A percentile compares a stretch with the other conserved stretches of the same genome.
Conservation (phyloP, 441 rosid species). For the Erodium trifolium region DNA sequence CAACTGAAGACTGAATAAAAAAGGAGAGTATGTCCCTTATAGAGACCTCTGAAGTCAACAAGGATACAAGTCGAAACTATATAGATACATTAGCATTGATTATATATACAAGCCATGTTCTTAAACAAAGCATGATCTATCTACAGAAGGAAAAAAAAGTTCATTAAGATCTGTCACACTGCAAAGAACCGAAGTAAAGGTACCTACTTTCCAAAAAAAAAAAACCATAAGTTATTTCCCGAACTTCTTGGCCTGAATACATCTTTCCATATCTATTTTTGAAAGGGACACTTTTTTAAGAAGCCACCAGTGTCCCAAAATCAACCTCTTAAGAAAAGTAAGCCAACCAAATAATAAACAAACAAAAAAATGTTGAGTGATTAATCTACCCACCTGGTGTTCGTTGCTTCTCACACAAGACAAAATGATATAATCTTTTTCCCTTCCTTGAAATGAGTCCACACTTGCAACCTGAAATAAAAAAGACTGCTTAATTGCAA, state of each 20-base stretch:
- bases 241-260: neutral
- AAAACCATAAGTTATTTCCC: neutral
- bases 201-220: neutral
- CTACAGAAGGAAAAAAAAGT: neutral
- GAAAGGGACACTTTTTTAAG: neutral
- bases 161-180: too few species aligned
- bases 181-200: neutral
- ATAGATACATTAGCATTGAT: too few species aligned
- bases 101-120: neutral
- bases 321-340: neutral
- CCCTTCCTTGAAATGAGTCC: slow-evolving; percentile 99
- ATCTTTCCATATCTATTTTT: neutral
- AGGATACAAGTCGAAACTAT: too few species aligned
- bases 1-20: too few species aligned
- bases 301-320: neutral
- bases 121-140: neutral
- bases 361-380: neutral
- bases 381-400: slow-evolving; percentile 67
- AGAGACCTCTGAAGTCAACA: too few species aligned
- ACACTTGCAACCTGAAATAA: slow-evolving; percentile 89
- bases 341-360: neutral
- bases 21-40: too few species aligned
- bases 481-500: slow-evolving; percentile 17
- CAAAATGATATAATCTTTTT: slow-evolving; percentile 93
- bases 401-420: slow-evolving; percentile 99